These are phyloP conservation scores for Diplodia intermedia DNA, from an alignment of 2,329 filamentous ascomycete species.

Conservation along the genomic window DNA sequence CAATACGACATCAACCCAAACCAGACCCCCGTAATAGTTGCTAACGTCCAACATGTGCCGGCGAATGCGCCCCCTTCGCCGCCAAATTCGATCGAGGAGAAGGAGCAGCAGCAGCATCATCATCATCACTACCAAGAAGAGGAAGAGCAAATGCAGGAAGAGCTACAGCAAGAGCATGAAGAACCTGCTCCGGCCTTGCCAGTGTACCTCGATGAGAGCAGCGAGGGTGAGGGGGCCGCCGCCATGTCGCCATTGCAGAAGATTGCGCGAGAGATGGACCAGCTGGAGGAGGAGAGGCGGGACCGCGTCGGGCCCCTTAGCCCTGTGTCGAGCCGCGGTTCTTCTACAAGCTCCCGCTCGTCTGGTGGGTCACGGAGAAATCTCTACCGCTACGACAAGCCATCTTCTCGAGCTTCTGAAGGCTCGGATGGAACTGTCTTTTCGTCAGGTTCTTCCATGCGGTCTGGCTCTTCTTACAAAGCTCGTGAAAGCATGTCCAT, in stretches of 20 bases:
- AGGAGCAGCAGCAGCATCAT: conserved; percentile 55
- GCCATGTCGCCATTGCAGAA: conserved; percentile 74
- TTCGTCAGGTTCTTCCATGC: conserved; percentile 68
- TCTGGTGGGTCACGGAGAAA: conserved; percentile 56
- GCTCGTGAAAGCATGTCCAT: conserved; percentile 64
- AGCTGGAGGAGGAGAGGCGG: conserved; percentile 65
- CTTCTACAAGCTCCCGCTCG: conserved; percentile 56
- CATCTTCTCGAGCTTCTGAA: conserved; percentile 45
- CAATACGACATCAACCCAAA: conserved; percentile 89
- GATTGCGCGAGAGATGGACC: conserved; percentile 74
- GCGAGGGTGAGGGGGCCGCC: conserved; percentile 67
- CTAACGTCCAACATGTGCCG: conserved; percentile 85
- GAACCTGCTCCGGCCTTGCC: conserved; percentile 44
- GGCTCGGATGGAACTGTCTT: conserved; percentile 65
- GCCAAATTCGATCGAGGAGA: conserved; percentile 79
- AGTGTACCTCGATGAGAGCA: conserved; percentile 60
- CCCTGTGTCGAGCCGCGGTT: conserved; percentile 71
- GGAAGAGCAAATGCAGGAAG: conserved; percentile 40
- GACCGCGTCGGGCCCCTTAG: conserved; percentile 72
- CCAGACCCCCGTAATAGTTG: conserved; percentile 73
- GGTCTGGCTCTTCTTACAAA: conserved; percentile 40
- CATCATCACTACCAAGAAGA: conserved; percentile 37
- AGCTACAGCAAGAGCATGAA: conserved; percentile 39
- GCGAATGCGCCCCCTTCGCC: conserved; percentile 80
- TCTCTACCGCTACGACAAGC: conserved; percentile 56